A percentile compares a stretch with the other conserved stretches of the same genome.
phyloP scores from a whole-genome alignment of 176 grass and related monocot species.

The Pharus latifolius region DNA sequence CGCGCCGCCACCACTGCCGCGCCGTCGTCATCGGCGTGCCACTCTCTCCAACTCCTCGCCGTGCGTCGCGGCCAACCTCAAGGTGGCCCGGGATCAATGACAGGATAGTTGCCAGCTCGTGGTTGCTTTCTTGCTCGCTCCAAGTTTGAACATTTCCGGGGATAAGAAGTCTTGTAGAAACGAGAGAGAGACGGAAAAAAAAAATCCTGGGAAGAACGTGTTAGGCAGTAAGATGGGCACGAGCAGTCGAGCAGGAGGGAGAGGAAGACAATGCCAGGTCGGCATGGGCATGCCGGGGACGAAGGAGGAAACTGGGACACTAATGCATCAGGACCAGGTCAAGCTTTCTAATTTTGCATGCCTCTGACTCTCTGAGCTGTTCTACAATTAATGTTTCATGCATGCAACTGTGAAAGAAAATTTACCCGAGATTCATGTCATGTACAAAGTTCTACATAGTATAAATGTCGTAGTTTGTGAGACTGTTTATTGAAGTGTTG shows the following conservation, averaged over 20 bases:
- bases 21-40: constrained; percentile 31
- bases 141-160: neutral
- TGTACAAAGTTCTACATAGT: too few relatives aligned
- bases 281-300: neutral
- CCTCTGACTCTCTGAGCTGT: neutral
- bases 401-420: too few relatives aligned
- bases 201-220: constrained; percentile 30
- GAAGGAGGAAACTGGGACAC: too few relatives aligned
- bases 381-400: too few relatives aligned
- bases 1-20: constrained; percentile 60
- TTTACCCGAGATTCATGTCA: too few relatives aligned
- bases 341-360: constrained; percentile 22
- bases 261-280: constrained; percentile 1
- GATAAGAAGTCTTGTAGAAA: neutral
- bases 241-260: neutral
- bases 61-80: neutral
- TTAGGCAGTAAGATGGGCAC: constrained; percentile 25
- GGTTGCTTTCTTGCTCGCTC: neutral
- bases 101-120: constrained; percentile 1
- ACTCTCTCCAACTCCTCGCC: neutral
- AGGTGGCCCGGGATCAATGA: constrained; percentile 3
- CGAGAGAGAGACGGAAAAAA: neutral
- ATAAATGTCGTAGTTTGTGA: too few relatives aligned
- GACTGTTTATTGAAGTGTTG: too few relatives aligned
- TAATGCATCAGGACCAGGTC: too few relatives aligned